Base-by-base conservation (phyloP, 345 rosid species). In the Triadica sebifera region DNA sequence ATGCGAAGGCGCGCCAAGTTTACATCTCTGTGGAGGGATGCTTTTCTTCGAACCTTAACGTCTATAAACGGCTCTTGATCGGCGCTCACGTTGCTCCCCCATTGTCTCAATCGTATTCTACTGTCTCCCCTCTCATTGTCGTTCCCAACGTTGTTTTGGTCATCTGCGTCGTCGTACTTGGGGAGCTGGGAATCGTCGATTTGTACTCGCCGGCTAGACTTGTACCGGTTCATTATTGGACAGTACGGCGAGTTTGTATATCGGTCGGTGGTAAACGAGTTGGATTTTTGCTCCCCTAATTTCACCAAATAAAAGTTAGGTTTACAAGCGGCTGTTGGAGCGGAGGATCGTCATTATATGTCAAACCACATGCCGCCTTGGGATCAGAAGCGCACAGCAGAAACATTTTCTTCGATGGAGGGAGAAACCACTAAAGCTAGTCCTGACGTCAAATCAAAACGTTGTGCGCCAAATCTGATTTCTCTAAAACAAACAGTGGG, bases 31-130 rank as follows among this genome's bases (percentile, higher is more conserved):
- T 83, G 90, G 53, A 87, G 89, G 73, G 97, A 95, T 2, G 97
- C 97, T 80, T 86, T 90, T 75, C 99, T 73, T 69, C 97, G 84
- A 50, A 90, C 91, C 83, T 93, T 90, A 74, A 79, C 78, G 65
- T 98, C 97, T 82, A 86, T 89, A 83, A 95, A 93, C 19, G 96
- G 98, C 84, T 87, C 95, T 66, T 86, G 97, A 78, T 85, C 89
- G 15, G 88, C 92, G 67, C 89, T 85, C 25, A 81, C 85, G 51
- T 86, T 88, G 84, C 77, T 84, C 25, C 65, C 77, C 59, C 87
- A 82, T 13, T 71, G 70, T 65, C 69, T 82, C 70, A 77, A 52
- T 72, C 86, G 78, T 79, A 79, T 46, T 34, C 70, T 50, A 45
- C 59, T 71, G 37, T 77, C 82, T 17, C 78, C 87, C 63, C 73